These are phyloP conservation scores for Picochlorum sp. DNA, from an alignment of 139 green algal species.

Conservation along the genomic window DNA sequence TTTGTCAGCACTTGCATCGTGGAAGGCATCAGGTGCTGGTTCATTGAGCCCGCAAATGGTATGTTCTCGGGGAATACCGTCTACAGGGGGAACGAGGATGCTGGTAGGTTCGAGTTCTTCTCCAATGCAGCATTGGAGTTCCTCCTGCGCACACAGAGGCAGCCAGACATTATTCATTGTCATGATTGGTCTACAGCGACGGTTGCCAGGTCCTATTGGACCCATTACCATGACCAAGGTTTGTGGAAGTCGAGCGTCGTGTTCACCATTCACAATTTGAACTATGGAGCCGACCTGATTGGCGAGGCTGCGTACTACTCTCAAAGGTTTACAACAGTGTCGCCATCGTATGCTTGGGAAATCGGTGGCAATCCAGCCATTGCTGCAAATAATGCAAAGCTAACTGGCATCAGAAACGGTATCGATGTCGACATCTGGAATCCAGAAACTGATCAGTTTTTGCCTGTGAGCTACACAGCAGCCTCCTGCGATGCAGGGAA, in stretches of 20 bases:
- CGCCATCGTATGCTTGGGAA: constrained; percentile 83
- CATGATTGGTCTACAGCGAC: constrained; percentile 86
- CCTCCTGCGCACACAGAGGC: constrained; percentile 38
- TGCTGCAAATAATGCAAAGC: constrained; percentile 51
- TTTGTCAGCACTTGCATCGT: constrained; percentile 42
- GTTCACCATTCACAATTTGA: constrained; percentile 91
- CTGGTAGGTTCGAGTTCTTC: constrained; percentile 82
- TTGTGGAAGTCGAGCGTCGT: constrained; percentile 73
- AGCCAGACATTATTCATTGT: constrained; percentile 87
- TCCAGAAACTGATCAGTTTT: constrained; percentile 71
- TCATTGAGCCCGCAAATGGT: constrained; percentile 76
- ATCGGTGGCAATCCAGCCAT: constrained; percentile 57
- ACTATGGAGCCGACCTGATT: constrained; percentile 75
- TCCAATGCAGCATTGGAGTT: constrained; percentile 68
- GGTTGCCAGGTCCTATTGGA: constrained; percentile 54
- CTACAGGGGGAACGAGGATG: constrained; percentile 62
- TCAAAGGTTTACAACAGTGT: constrained; percentile 88
- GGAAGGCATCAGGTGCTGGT: constrained; percentile 51
- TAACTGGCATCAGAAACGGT: constrained; percentile 65
- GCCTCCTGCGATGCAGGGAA: constrained; percentile 48
- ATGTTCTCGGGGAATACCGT: constrained; percentile 79
- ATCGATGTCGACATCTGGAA: constrained; percentile 97
- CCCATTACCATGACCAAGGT: constrained; percentile 78
- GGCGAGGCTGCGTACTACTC: constrained; percentile 61
- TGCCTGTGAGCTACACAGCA: constrained; percentile 56